Evolutionary conservation across 768 basidiomycete genomes (phyloP).

Genomic region (Tylopilus subfusipes): DNA sequence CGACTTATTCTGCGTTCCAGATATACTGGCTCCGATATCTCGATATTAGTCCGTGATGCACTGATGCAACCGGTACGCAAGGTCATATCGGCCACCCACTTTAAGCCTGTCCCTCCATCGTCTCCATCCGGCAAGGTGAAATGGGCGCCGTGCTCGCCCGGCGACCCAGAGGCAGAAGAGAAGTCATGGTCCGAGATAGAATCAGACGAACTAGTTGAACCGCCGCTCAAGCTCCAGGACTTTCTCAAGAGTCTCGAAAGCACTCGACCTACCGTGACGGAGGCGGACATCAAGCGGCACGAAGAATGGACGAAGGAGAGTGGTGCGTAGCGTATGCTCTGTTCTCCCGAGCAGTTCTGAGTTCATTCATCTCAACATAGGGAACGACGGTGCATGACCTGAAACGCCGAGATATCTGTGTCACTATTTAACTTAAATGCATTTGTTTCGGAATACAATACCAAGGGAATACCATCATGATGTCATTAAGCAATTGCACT

Average conservation of each 20-base stretch:
- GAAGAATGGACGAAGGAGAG: constrained; percentile 84
- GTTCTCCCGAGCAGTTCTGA: neutral
- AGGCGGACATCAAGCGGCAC: constrained; percentile 80
- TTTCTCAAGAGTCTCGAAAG: constrained; percentile 78
- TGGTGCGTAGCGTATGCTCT: constrained; percentile 43
- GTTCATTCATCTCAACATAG: constrained; percentile 8
- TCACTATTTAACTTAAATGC: constrained; percentile 5
- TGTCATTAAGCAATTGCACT: neutral
- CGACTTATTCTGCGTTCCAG: constrained; percentile 29
- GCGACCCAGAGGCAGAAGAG: constrained; percentile 80
- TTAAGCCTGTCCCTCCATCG: constrained; percentile 53
- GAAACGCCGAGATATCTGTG: neutral
- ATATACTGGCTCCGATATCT: constrained; percentile 93
- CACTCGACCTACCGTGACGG: constrained; percentile 84
- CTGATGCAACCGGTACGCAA: constrained; percentile 99
- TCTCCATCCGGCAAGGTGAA: constrained; percentile 37
- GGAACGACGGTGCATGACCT: constrained; percentile 33
- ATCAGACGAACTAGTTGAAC: constrained; percentile 88
- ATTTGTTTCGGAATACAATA: constrained; percentile 12
- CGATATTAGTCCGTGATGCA: constrained; percentile 91
- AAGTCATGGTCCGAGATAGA: constrained; percentile 87
- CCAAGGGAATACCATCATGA: neutral
- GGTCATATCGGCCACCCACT: constrained; percentile 93
- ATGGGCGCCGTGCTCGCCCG: constrained; percentile 97
- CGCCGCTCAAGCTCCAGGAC: constrained; percentile 70